phyloP scores from a whole-genome alignment of 805 yeast species.

The Saccharomycopsis selenospora region DNA sequence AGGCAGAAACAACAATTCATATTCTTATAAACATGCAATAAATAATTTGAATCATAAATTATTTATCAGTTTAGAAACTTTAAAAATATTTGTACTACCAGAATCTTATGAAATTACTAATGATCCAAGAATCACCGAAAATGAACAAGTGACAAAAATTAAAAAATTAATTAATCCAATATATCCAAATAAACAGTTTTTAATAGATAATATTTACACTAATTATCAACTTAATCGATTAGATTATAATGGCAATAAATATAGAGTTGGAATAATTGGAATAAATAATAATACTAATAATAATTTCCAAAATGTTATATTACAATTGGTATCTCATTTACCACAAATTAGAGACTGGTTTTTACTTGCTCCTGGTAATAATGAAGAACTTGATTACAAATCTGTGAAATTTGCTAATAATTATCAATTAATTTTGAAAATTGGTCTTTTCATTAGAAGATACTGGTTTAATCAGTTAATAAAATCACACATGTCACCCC shows the following conservation, averaged over 20 bases:
- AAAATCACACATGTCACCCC: constrained; percentile 58
- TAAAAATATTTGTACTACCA: constrained; percentile 54
- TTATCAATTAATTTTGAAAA: constrained; percentile 34
- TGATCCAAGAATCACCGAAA: constrained; percentile 22
- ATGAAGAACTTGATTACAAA: constrained; percentile 19
- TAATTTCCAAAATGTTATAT: constrained; percentile 37
- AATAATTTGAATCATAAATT: constrained; percentile 53
- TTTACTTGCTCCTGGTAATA: constrained; percentile 24
- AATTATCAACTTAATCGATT: constrained; percentile 22
- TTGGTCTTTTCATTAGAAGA: constrained; percentile 45
- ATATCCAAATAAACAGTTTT: constrained; percentile 25
- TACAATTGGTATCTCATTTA: constrained; percentile 52
- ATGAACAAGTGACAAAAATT: constrained; percentile 43
- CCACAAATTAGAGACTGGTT: constrained; percentile 41
- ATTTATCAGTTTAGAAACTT: constrained; percentile 46
- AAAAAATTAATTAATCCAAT: constrained; percentile 45
- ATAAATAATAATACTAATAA: constrained; percentile 38
- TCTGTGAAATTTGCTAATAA: constrained; percentile 19
- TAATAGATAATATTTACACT: constrained; percentile 22
- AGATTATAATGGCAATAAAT: constrained; percentile 41
- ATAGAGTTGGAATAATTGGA: constrained; percentile 61
- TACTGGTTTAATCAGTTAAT: constrained; percentile 59
- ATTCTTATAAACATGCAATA: constrained; percentile 62
- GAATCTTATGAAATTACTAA: constrained; percentile 41
- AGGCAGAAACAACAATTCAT: constrained; percentile 58